A percentile compares a stretch with the other conserved stretches of the same genome.
These are phyloP conservation scores for Phalaenopsis aphrodite DNA, from an alignment of 106 monocot genomes.

Conservation along the genomic window DNA sequence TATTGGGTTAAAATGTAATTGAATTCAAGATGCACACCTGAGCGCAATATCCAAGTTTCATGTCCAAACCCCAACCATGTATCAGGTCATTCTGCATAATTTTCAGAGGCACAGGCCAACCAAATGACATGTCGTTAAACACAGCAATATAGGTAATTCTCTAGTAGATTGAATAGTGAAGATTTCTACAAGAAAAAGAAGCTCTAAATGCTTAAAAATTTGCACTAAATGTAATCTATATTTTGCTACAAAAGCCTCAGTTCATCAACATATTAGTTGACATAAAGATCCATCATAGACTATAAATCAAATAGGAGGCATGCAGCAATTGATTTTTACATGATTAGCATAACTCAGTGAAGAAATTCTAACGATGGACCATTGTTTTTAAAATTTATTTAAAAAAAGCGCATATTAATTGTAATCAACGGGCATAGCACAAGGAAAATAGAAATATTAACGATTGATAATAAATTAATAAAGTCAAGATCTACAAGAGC, in stretches of 20 bases:
- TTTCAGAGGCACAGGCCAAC: not conserved
- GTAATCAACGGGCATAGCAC: not conserved
- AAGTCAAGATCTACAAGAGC: not conserved
- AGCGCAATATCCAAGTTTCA: conserved; percentile 94
- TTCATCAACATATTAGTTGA: not conserved
- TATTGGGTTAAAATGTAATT: not conserved
- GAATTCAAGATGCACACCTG: conserved; percentile 37
- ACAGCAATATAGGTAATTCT: not conserved
- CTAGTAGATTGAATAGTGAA: not conserved
- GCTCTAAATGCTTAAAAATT: not conserved
- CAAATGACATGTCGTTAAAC: not conserved
- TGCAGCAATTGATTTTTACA: not conserved
- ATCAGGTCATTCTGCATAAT: conserved; percentile 82
- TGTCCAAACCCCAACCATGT: conserved; percentile 96
- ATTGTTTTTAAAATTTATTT: not conserved
- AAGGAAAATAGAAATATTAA: not conserved
- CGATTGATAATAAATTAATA: not conserved
- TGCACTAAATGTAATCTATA: not conserved
- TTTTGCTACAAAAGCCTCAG: not conserved
- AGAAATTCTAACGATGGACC: not conserved
- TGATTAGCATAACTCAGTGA: not conserved
- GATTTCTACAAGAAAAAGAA: not conserved
- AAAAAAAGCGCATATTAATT: not conserved
- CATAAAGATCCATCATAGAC: not conserved
- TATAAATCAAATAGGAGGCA: not conserved